Base-by-base conservation (phyloP, 176 grass and related monocot species). In the Oryza meridionalis region DNA sequence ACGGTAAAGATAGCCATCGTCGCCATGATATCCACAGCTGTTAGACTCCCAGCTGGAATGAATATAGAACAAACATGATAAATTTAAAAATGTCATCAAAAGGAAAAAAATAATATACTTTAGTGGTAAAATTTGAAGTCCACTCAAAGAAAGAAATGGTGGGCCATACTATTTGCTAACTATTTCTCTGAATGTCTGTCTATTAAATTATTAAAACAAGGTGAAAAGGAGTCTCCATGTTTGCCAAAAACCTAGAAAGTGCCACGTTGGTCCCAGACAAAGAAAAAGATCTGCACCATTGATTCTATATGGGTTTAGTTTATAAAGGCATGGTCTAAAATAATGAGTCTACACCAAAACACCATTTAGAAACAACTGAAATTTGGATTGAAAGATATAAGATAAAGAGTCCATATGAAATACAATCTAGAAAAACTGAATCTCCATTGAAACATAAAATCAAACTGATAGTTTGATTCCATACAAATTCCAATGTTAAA, bases 1-100 rank as follows among this genome's bases (percentile, higher is more conserved):
- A 19, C 72, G 78, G 64, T 96, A 99, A 76, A 99, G 90, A 40
- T 61, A 40, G 37, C 97, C 97, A 88, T 96, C 90, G 59, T 99
- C 97, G 1, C 97, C 97, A 82, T 99, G 97, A 80, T 96, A 99
- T 71, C 97, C 97, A 80, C 70, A 92, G 73, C 93, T 99, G 85
- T 94, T 94, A 65, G 80, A 46, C 82, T 96, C 97, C 97, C 97
- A 99, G 38, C 93, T 99, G 81, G 50, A 88, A 69, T 61, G 26
- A 86, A 77, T 67, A 90, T 63, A 53, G 31, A 76, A 88, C 45
- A 81, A 65, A 70, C 0, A 72, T 4, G 46, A 70, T 37, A 78
- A 37, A 33, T 53, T 43, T 9, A 11, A 26, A 49, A 17, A 68
- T 32, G 70, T 6, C 45, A 44, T 38, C 62, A 79, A 73, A 19